Percentiles rank a stretch among this genome's conserved stretches.
Evolutionary conservation across 164 flowering plant species (phyloP).

Genomic region (Piper betle): DNA sequence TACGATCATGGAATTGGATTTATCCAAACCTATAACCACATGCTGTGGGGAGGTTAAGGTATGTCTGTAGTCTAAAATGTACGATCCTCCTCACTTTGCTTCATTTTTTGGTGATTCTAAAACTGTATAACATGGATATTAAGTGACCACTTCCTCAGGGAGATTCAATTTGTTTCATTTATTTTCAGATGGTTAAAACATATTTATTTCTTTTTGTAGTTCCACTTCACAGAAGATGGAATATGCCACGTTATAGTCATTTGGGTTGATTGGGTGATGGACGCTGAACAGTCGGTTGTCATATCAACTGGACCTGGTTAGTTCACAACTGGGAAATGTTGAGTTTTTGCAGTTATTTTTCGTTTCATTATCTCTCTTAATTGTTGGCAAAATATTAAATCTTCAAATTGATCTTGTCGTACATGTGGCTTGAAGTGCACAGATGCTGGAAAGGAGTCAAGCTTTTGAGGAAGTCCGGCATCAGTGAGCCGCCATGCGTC

Average conservation of each 20-base stretch:
- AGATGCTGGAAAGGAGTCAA: constrained; percentile 84
- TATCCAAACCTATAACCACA: constrained; percentile 41
- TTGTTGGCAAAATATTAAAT: not conserved
- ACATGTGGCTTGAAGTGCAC: constrained; percentile 28
- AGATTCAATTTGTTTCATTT: not conserved
- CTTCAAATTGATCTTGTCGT: not conserved
- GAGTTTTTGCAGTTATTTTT: not conserved
- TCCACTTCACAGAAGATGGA: constrained; percentile 43
- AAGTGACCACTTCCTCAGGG: not conserved
- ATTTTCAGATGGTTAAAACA: too few relatives aligned
- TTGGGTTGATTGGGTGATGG: constrained; percentile 96
- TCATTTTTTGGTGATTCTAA: not conserved
- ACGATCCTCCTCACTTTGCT: not conserved
- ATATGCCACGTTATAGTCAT: constrained; percentile 78
- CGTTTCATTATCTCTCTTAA: not conserved
- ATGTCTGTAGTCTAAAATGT: constrained; percentile 1
- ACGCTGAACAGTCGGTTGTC: constrained; percentile 31
- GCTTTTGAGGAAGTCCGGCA: constrained; percentile 53
- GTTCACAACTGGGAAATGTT: not conserved
- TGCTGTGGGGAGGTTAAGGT: constrained; percentile 67
- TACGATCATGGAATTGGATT: constrained; percentile 77
- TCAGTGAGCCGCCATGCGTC: constrained; percentile 17
- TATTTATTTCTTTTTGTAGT: constrained; percentile 26
- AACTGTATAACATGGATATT: not conserved
- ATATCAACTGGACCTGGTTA: constrained; percentile 80